These are phyloP conservation scores for Pseudohyphozyma bogoriensis DNA, from an alignment of 768 basidiomycete genomes.

Conservation along the genomic window DNA sequence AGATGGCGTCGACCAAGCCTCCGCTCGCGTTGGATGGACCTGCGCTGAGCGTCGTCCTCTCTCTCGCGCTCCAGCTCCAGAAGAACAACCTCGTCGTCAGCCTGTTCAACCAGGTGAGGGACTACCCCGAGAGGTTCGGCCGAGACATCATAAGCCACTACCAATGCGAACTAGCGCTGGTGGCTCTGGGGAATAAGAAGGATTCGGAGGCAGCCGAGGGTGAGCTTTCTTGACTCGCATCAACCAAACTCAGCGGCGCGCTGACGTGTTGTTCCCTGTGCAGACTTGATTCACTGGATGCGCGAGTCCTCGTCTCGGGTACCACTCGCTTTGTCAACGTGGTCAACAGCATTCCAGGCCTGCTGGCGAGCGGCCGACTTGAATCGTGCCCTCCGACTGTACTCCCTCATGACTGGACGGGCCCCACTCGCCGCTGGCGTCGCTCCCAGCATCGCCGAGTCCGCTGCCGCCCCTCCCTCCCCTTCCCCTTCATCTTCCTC, in stretches of 20 bases:
- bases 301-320: background rate
- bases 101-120: slow-evolving; percentile 16
- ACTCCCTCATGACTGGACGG: background rate
- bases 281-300: slow-evolving; percentile 1
- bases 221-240: background rate
- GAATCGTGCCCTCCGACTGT: background rate
- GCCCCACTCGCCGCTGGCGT: background rate
- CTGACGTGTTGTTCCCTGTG: background rate
- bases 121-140: slow-evolving; percentile 20
- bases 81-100: slow-evolving; percentile 1
- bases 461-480: background rate
- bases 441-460: background rate
- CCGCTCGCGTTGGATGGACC: background rate
- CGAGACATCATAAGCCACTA: background rate
- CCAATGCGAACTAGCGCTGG: slow-evolving; percentile 8
- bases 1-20: background rate
- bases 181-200: background rate
- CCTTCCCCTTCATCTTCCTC: background rate
- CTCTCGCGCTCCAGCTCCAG: slow-evolving; percentile 3
- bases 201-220: slow-evolving; percentile 15
- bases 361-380: slow-evolving; percentile 4
- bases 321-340: background rate
- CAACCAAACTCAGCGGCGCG: background rate
- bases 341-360: background rate
- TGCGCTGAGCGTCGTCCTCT: background rate